Percentiles rank a stretch among this genome's conserved stretches.
These are phyloP conservation scores for Platanthera guangdongensis DNA, from an alignment of 106 monocot species.

Conservation along the genomic window DNA sequence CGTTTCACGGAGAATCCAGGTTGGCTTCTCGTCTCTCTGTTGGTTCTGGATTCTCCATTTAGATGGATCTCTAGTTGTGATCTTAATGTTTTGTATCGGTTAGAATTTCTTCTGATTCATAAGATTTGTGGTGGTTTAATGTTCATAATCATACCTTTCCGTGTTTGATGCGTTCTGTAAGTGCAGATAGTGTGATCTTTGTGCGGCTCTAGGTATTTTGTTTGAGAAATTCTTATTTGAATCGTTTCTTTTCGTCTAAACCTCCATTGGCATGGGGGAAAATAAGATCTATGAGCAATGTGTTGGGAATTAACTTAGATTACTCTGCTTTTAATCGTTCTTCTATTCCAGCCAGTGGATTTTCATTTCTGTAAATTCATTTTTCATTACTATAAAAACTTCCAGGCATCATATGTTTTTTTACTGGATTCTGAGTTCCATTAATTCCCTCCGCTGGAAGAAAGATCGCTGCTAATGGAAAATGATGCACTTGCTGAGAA, in stretches of 20 bases:
- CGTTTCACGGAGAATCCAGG: not conserved
- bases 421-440: not conserved
- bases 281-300: slow-evolving; percentile 3
- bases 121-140: not conserved
- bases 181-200: not conserved
- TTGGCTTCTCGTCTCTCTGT: not conserved
- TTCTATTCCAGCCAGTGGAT: too few species aligned
- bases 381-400: not conserved
- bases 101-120: not conserved
- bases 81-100: not conserved
- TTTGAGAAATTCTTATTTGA: not conserved
- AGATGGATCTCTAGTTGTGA: not conserved
- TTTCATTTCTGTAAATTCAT: not conserved
- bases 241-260: not conserved
- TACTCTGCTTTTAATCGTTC: not conserved
- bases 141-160: not conserved
- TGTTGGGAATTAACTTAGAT: not conserved
- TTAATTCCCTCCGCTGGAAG: not conserved
- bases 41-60: slow-evolving; percentile 2
- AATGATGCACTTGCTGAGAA: not conserved
- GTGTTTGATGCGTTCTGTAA: not conserved
- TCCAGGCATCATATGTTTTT: not conserved
- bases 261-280: not conserved
- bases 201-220: not conserved
- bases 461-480: not conserved